Evolutionary conservation across 2,329 filamentous ascomycete species (phyloP).

Genomic region (Verticillium isaacii): DNA sequence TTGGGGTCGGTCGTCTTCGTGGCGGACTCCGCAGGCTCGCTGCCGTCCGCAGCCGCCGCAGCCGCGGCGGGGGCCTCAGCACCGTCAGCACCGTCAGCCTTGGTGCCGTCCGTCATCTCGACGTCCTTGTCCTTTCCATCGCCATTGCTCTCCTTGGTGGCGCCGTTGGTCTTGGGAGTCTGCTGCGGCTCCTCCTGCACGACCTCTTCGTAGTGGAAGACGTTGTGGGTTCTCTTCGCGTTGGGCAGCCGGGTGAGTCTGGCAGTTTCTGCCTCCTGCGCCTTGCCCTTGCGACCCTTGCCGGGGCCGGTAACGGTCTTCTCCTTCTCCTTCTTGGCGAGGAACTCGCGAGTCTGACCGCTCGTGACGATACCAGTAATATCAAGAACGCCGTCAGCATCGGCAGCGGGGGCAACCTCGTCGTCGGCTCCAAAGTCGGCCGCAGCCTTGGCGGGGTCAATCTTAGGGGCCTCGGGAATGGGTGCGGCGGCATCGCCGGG

Average conservation of each 20-base stretch:
- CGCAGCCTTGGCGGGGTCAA: conserved; percentile 24
- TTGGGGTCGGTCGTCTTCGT: not conserved
- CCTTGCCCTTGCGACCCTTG: conserved; percentile 50
- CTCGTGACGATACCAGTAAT: conserved; percentile 81
- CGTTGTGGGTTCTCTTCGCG: conserved; percentile 62
- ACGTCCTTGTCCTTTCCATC: conserved; percentile 12
- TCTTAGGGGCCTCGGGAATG: conserved; percentile 29
- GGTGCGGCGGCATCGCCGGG: conserved; percentile 19
- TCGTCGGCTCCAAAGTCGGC: conserved; percentile 23
- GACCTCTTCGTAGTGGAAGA: conserved; percentile 70
- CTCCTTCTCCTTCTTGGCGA: conserved; percentile 78
- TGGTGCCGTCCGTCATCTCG: conserved; percentile 14
- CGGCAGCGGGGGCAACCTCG: conserved; percentile 31
- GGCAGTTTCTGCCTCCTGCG: conserved; percentile 48
- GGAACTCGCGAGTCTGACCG: conserved; percentile 75
- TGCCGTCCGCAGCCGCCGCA: conserved; percentile 12
- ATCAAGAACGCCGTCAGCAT: conserved; percentile 69
- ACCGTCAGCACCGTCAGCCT: conserved; percentile 9
- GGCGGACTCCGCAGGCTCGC: conserved; percentile 16
- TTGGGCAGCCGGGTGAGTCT: conserved; percentile 64
- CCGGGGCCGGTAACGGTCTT: conserved; percentile 63
- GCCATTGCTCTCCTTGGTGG: conserved; percentile 1
- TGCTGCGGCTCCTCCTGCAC: conserved; percentile 46
- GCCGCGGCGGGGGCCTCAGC: conserved; percentile 12
- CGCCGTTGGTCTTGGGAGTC: conserved; percentile 24